Percentiles rank a stretch among this genome's conserved stretches.
These are phyloP conservation scores for Candida loeiensis DNA, from an alignment of 805 yeast species.

Conservation along the genomic window DNA sequence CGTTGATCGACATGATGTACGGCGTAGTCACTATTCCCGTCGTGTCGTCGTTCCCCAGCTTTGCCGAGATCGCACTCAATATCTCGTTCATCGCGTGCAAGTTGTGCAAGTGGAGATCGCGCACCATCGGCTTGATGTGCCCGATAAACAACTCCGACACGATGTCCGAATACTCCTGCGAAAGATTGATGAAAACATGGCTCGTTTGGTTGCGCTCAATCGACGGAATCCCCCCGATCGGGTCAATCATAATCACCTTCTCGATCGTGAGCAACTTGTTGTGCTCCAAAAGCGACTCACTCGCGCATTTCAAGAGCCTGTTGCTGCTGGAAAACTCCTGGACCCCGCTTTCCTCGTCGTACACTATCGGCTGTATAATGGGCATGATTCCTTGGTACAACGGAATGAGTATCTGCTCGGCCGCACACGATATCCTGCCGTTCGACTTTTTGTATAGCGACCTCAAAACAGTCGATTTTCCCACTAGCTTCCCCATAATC, in stretches of 20 bases:
- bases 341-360: slow-evolving; percentile 9
- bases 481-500: slow-evolving; percentile 20
- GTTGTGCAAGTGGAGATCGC: slow-evolving; percentile 62
- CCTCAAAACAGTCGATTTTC: slow-evolving; percentile 26
- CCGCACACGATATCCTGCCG: slow-evolving; percentile 7
- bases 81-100: slow-evolving; percentile 61
- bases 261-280: slow-evolving; percentile 54
- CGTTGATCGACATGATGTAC: slow-evolving; percentile 55
- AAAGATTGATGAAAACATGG: slow-evolving; percentile 81
- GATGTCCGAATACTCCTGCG: slow-evolving; percentile 74
- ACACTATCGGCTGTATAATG: slow-evolving; percentile 53
- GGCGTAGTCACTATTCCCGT: slow-evolving; percentile 91
- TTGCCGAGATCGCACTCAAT: slow-evolving; percentile 47
- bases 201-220: slow-evolving; percentile 74
- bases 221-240: slow-evolving; percentile 88
- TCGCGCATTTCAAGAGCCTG: slow-evolving; percentile 23
- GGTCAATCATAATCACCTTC: slow-evolving; percentile 75
- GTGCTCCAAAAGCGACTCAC: slow-evolving; percentile 23
- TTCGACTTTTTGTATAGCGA: slow-evolving; percentile 20
- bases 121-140: slow-evolving; percentile 39
- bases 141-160: slow-evolving; percentile 61
- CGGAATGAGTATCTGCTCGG: slow-evolving; percentile 29
- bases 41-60: slow-evolving; percentile 37
- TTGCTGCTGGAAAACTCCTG: slow-evolving; percentile 26
- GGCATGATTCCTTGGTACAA: slow-evolving; percentile 52